Evolutionary conservation across 2,329 filamentous ascomycete species (phyloP).

Genomic region (Grosmannia serpens): DNA sequence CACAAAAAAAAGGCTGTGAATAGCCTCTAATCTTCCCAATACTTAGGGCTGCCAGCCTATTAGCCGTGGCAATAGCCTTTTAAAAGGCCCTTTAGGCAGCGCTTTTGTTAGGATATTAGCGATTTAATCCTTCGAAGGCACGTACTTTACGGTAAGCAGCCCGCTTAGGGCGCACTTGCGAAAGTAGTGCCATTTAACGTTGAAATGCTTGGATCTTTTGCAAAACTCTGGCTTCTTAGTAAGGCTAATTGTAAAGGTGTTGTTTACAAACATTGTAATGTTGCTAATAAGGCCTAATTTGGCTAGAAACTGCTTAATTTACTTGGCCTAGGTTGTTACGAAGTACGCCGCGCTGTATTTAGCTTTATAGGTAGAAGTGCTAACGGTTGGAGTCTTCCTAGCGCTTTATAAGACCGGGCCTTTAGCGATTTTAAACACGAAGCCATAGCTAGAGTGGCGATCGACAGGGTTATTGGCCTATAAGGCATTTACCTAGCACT

Average conservation of each 20-base stretch:
- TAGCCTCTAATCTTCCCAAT: too few relatives aligned
- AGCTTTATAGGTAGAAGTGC: background rate
- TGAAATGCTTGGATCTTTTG: background rate
- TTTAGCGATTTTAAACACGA: background rate
- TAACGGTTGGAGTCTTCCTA: background rate
- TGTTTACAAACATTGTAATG: too few relatives aligned
- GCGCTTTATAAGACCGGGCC: background rate
- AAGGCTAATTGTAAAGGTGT: too few relatives aligned
- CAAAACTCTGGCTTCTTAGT: too few relatives aligned
- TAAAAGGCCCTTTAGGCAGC: too few relatives aligned
- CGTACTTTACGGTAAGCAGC: background rate
- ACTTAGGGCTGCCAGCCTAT: too few relatives aligned
- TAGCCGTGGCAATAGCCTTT: too few relatives aligned
- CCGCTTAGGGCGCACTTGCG: background rate
- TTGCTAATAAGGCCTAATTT: background rate
- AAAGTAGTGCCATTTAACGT: background rate
- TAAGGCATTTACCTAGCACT: background rate
- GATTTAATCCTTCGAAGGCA: background rate
- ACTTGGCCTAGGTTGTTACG: background rate
- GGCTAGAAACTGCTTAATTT: background rate
- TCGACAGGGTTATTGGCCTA: background rate
- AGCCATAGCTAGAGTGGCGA: background rate
- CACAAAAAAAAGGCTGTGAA: too few relatives aligned
- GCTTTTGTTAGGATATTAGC: too few relatives aligned
- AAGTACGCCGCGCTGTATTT: background rate